Conservation (phyloP, 1,284 basidiomycete species). For the Volvariella surrecta region DNA sequence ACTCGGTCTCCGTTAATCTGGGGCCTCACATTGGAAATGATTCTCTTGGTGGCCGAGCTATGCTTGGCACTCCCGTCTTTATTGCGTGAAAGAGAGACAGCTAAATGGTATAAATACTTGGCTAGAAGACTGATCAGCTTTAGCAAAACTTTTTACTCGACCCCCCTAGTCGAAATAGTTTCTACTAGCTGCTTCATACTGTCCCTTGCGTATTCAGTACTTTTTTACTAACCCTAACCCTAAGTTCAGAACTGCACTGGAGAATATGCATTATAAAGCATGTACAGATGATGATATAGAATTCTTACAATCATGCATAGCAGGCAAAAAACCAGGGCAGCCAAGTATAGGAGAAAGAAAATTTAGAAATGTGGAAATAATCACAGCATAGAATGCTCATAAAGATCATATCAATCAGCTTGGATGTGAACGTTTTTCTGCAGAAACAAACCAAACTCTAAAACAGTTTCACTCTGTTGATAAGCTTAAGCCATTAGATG, state of each 20-base stretch:
- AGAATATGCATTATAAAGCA: constrained; percentile 24
- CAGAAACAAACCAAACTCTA: constrained; percentile 17
- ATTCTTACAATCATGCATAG: constrained; percentile 18
- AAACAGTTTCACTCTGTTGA: constrained; percentile 18
- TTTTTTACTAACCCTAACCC: too few species aligned
- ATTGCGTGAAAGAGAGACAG: too few species aligned
- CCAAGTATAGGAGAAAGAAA: constrained; percentile 1
- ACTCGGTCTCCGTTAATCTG: too few species aligned
- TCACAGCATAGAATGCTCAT: constrained; percentile 21
- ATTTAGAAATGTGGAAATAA: constrained; percentile 23
- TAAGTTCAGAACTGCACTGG: constrained; percentile 13
- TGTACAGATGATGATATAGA: constrained; percentile 24
- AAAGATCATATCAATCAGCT: constrained; percentile 24
- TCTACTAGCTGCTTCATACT: too few species aligned
- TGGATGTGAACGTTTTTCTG: constrained; percentile 18
- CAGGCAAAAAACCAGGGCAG: constrained; percentile 5
- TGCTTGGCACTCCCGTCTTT: too few species aligned
- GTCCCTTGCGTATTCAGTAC: too few species aligned
- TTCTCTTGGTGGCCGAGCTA: too few species aligned
- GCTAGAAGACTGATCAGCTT: too few species aligned
- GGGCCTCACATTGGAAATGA: too few species aligned
- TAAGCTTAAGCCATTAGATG: background rate
- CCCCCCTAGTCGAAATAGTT: too few species aligned
- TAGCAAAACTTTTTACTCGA: too few species aligned
- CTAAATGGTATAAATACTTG: too few species aligned